phyloP scores from a whole-genome alignment of 345 rosid species.

The Pelargonium nanum region DNA sequence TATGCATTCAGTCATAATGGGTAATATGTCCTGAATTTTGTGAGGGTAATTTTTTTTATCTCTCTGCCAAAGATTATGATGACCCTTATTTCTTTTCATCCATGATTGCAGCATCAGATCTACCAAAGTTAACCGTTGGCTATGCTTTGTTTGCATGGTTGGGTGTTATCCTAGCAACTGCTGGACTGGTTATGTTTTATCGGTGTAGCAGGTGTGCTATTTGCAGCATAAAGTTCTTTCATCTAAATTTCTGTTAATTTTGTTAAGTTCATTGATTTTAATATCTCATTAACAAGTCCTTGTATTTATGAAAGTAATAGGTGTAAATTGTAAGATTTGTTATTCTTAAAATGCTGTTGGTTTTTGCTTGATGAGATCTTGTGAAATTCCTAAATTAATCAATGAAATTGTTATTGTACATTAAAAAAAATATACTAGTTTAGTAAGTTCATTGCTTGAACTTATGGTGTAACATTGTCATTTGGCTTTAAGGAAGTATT shows the following conservation, averaged over 20 bases:
- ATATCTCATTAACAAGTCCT: not conserved
- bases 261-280: not conserved
- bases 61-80: constrained; percentile 12
- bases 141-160: constrained; percentile 78
- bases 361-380: too few relatives aligned
- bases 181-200: constrained; percentile 66
- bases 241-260: not conserved
- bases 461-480: too few relatives aligned
- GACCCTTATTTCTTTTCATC: constrained; percentile 1
- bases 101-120: constrained; percentile 52
- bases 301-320: too few relatives aligned
- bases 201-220: constrained; percentile 74
- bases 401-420: too few relatives aligned
- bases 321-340: too few relatives aligned
- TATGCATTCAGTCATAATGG: constrained; percentile 58
- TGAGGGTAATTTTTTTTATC: constrained; percentile 4
- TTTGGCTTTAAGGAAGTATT: too few relatives aligned
- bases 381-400: too few relatives aligned
- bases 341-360: too few relatives aligned
- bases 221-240: not conserved
- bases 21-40: constrained; percentile 32
- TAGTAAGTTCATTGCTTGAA: too few relatives aligned
- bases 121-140: constrained; percentile 64
- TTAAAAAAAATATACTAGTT: too few relatives aligned
- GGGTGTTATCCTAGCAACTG: constrained; percentile 64